These are phyloP conservation scores for Hypoxylon rubiginosum DNA, from an alignment of 2,329 filamentous ascomycete genomes.

Conservation along the genomic window DNA sequence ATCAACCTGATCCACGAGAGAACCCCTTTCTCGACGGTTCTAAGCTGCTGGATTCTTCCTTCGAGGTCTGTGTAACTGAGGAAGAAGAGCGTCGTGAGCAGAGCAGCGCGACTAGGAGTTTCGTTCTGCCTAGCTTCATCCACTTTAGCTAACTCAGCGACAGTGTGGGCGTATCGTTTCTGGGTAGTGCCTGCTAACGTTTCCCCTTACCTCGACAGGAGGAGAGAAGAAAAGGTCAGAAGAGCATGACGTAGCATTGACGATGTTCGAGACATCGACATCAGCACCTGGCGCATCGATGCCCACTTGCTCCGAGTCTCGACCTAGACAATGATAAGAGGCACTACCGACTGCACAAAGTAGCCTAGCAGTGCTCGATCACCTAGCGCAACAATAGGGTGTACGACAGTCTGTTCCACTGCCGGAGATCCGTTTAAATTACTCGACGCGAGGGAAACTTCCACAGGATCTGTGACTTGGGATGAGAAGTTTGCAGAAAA, in stretches of 20 bases:
- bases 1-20: conserved; percentile 69
- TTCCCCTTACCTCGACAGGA: conserved; percentile 55
- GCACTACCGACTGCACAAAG: conserved; percentile 63
- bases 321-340: conserved; percentile 66
- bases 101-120: conserved; percentile 41
- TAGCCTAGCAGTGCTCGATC: conserved; percentile 61
- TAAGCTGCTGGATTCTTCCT: conserved; percentile 55
- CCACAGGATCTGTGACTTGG: conserved; percentile 12
- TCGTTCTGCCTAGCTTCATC: conserved; percentile 47
- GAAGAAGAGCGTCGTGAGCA: conserved; percentile 66
- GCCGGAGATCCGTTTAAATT: conserved; percentile 30
- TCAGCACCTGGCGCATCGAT: conserved; percentile 62
- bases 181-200: conserved; percentile 52
- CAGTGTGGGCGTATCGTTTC: conserved; percentile 56
- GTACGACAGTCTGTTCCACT: conserved; percentile 40
- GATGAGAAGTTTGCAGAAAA: conserved; percentile 23
- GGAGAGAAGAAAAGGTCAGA: conserved; percentile 64
- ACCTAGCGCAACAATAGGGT: conserved; percentile 47
- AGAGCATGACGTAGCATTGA: conserved; percentile 63
- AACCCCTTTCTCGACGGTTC: conserved; percentile 60
- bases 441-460: conserved; percentile 21
- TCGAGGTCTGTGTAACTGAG: conserved; percentile 67
- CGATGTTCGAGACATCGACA: conserved; percentile 62
- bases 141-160: conserved; percentile 51
- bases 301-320: conserved; percentile 67